These are phyloP conservation scores for Podospora tetraspora DNA, from an alignment of 495 filamentous ascomycete species.

Conservation along the genomic window DNA sequence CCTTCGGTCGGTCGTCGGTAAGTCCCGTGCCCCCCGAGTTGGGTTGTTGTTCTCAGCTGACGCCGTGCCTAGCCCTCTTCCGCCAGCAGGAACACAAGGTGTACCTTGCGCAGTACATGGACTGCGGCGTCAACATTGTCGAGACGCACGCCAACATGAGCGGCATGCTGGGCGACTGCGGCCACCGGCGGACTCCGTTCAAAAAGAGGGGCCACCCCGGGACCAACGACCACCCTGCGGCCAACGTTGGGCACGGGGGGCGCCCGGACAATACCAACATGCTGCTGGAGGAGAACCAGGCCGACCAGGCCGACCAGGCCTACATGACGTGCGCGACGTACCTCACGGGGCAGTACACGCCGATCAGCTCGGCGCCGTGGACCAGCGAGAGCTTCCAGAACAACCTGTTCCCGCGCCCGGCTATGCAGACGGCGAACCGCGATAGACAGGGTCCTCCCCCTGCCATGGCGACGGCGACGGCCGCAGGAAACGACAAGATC, in stretches of 20 bases:
- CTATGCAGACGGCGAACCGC: constrained; percentile 7
- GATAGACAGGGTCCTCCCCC: constrained; percentile 1
- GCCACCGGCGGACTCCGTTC: neutral
- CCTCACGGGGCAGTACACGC: constrained; percentile 10
- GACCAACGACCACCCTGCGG: neutral
- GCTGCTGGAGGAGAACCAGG: neutral
- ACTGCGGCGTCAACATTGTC: constrained; percentile 23
- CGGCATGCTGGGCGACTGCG: constrained; percentile 15
- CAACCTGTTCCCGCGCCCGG: constrained; percentile 7
- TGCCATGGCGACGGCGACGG: neutral
- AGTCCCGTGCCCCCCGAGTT: neutral
- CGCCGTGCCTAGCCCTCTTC: constrained; percentile 16
- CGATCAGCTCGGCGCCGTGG: neutral
- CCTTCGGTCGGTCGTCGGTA: constrained; percentile 71
- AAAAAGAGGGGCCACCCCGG: neutral
- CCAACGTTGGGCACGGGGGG: no score
- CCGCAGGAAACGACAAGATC: neutral
- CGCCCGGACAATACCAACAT: neutral
- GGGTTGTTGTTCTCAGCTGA: neutral
- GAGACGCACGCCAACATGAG: constrained; percentile 17
- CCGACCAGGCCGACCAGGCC: neutral
- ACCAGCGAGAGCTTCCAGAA: neutral
- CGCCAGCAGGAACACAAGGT: constrained; percentile 24
- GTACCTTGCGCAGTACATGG: constrained; percentile 17
- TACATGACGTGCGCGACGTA: neutral